phyloP scores from a whole-genome alignment of 257 asterid genomes.

The Solanum paucissectum region DNA sequence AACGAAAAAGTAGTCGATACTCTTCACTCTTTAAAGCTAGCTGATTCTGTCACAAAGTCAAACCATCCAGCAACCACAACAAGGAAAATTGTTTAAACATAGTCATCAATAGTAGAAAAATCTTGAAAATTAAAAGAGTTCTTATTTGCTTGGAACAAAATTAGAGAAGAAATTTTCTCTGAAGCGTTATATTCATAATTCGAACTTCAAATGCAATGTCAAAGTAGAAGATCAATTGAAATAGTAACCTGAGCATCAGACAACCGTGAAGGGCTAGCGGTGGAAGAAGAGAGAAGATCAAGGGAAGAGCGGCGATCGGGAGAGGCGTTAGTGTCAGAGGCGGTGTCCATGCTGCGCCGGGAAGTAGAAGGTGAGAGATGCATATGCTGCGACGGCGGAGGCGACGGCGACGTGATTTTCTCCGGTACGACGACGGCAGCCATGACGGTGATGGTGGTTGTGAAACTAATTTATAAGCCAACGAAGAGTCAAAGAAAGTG shows the following conservation, averaged over 20 bases:
- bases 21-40: slow-evolving; percentile 69
- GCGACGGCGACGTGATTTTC: slow-evolving; percentile 39
- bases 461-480: neutral
- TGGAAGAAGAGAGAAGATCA: slow-evolving; percentile 12
- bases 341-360: slow-evolving; percentile 18
- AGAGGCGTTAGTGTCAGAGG: slow-evolving; percentile 22
- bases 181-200: neutral
- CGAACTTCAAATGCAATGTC: neutral
- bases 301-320: slow-evolving; percentile 31
- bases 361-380: slow-evolving; percentile 17
- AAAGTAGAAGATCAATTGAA: neutral
- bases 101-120: neutral
- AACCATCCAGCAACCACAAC: slow-evolving; percentile 3
- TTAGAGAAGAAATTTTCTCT: neutral
- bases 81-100: neutral
- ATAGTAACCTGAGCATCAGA: slow-evolving; percentile 43
- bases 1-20: slow-evolving; percentile 85
- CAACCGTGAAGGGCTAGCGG: slow-evolving; percentile 26
- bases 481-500: neutral
- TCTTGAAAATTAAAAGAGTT: neutral
- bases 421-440: slow-evolving; percentile 45
- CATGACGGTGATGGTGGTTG: slow-evolving; percentile 20
- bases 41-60: slow-evolving; percentile 41
- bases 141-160: neutral
- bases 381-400: slow-evolving; percentile 44